Conservation (phyloP, 163 green algal species). For the Chlorella variabilis region DNA sequence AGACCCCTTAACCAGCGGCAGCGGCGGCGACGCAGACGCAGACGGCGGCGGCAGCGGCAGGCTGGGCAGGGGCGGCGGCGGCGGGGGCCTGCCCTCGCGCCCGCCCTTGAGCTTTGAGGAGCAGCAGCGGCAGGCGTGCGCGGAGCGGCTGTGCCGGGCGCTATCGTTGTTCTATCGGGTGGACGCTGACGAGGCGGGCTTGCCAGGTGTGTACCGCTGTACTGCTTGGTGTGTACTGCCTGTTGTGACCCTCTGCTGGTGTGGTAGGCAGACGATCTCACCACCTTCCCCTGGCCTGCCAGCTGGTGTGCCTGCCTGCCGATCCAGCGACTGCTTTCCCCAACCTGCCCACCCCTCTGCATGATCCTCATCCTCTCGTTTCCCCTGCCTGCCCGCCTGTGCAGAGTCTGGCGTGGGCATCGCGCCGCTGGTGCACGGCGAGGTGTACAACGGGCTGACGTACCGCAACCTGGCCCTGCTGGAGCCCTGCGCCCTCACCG, state of each 20-base stretch:
- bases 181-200: conserved; percentile 4
- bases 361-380: background rate
- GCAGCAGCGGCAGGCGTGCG: conserved; percentile 34
- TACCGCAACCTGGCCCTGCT: conserved; percentile 29
- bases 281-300: too few species aligned
- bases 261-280: background rate
- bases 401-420: conserved; percentile 18
- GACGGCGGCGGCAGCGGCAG: background rate
- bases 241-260: background rate
- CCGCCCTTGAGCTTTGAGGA: conserved; percentile 15
- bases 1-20: background rate
- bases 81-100: background rate
- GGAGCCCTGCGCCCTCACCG: conserved; percentile 23
- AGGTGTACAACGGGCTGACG: conserved; percentile 36
- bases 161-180: conserved; percentile 22
- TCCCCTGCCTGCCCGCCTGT: background rate
- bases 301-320: too few species aligned
- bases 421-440: conserved; percentile 35
- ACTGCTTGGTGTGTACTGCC: background rate
- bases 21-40: background rate
- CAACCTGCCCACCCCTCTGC: background rate
- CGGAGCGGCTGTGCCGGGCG: conserved; percentile 13
- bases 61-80: background rate
- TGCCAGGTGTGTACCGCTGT: background rate
- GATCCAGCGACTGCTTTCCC: too few species aligned